Evolutionary conservation across 1,139 yeast genomes (phyloP).

Genomic region (Pneumocystis carinii): DNA sequence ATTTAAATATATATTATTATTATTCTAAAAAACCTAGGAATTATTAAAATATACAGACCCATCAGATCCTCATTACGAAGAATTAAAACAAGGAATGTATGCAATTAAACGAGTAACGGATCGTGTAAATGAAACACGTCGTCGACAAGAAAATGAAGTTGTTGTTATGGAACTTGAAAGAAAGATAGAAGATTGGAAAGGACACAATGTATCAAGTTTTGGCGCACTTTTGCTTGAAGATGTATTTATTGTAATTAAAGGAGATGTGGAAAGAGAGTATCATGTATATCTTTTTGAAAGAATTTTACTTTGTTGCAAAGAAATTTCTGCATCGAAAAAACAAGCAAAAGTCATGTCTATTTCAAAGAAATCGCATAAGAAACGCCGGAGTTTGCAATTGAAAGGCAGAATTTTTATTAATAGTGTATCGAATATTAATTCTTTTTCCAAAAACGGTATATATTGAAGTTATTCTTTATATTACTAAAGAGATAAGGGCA

Average conservation of each 20-base stretch:
- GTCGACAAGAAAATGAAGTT: conserved; percentile 76
- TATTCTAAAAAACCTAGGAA: conserved; percentile 26
- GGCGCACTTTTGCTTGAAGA: conserved; percentile 78
- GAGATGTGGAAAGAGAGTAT: conserved; percentile 73
- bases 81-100: conserved; percentile 51
- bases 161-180: conserved; percentile 52
- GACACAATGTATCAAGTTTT: conserved; percentile 66
- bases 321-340: conserved; percentile 20
- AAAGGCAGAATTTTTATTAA: conserved; percentile 31
- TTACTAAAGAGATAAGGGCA: conserved; percentile 4
- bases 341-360: conserved; percentile 9
- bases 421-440: conserved; percentile 24
- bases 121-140: conserved; percentile 83
- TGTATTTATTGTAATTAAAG: conserved; percentile 54
- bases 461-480: conserved; percentile 4
- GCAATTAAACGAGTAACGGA: conserved; percentile 64
- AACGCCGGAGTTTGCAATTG: conserved; percentile 21
- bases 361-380: conserved; percentile 11
- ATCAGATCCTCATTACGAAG: conserved; percentile 45
- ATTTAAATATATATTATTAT: conserved; percentile 3
- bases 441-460: conserved; percentile 6
- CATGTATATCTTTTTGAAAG: conserved; percentile 79
- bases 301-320: conserved; percentile 66
- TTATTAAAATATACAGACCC: conserved; percentile 50
- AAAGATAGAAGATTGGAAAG: conserved; percentile 82